Evolutionary conservation across 179 eudicot genomes (phyloP).

Genomic region (Heliamphora pulchella): DNA sequence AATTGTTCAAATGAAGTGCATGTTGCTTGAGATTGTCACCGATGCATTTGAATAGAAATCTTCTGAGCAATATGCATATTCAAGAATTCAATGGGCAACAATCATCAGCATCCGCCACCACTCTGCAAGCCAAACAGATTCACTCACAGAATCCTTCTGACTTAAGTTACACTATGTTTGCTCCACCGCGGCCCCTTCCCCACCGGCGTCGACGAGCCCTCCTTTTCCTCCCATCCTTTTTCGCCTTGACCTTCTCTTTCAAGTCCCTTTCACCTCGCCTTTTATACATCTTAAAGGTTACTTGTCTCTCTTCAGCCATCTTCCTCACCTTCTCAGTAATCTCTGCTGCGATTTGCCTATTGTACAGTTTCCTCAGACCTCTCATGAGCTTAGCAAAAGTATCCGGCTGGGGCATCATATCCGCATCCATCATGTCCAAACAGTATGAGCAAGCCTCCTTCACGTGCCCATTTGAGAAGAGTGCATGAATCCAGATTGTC

Average conservation of each 20-base stretch:
- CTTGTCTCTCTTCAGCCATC: conserved; percentile 82
- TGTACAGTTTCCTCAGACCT: conserved; percentile 69
- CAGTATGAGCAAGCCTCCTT: conserved; percentile 93
- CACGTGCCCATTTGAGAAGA: conserved; percentile 77
- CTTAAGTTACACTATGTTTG: conserved; percentile 25
- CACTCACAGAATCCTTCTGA: not conserved
- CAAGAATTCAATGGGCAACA: not conserved
- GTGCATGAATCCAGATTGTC: conserved; percentile 97
- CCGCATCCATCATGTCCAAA: conserved; percentile 87
- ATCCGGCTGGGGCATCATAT: conserved; percentile 78
- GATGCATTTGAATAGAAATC: not conserved
- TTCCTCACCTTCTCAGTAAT: conserved; percentile 86
- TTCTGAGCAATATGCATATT: conserved; percentile 6
- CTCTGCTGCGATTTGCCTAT: conserved; percentile 84
- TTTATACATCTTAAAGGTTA: conserved; percentile 89
- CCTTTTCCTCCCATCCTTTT: conserved; percentile 66
- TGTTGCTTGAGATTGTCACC: not conserved
- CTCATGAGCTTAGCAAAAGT: conserved; percentile 90
- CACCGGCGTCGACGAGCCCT: conserved; percentile 63
- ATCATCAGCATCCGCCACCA: not conserved
- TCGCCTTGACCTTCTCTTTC: conserved; percentile 65
- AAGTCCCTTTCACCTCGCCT: conserved; percentile 90
- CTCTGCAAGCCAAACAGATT: conserved; percentile 5
- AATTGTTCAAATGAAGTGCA: not conserved
- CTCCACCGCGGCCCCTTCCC: conserved; percentile 42